Evolutionary conservation across 2,329 filamentous ascomycete species (phyloP).

Genomic region (Fusarium fujikuroi): DNA sequence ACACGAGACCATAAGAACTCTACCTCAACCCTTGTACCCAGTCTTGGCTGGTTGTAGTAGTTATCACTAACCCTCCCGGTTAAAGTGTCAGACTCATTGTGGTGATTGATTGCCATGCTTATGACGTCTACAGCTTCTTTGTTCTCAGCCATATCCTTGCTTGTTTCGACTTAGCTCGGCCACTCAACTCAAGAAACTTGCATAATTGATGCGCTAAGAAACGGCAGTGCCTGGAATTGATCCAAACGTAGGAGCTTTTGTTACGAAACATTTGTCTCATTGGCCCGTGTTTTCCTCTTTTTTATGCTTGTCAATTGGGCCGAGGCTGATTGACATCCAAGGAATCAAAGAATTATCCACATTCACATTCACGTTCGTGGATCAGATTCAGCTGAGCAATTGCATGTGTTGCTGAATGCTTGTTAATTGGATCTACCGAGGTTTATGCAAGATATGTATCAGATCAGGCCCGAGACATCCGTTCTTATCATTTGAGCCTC

Average conservation of each 20-base stretch:
- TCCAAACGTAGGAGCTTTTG: slow-evolving; percentile 11
- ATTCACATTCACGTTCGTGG: slow-evolving; percentile 11
- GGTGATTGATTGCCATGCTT: background rate
- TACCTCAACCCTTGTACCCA: slow-evolving; percentile 7
- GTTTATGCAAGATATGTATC: background rate
- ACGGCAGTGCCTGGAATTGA: slow-evolving; percentile 29
- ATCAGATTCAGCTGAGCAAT: background rate
- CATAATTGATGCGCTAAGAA: slow-evolving; percentile 2
- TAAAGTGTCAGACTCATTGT: background rate
- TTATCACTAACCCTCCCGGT: background rate
- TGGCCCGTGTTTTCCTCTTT: background rate
- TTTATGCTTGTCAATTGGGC: background rate
- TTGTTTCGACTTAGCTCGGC: slow-evolving; percentile 10
- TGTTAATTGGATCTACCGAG: slow-evolving; percentile 12
- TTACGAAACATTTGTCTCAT: background rate
- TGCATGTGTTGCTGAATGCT: slow-evolving; percentile 1
- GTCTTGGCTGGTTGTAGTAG: background rate
- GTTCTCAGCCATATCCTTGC: slow-evolving; percentile 5
- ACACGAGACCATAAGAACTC: background rate
- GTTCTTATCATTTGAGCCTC: background rate
- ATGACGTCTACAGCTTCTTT: slow-evolving; percentile 10
- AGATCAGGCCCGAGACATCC: background rate
- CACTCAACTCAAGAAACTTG: slow-evolving; percentile 25
- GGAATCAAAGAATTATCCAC: background rate
- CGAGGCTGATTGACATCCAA: slow-evolving; percentile 11